Evolutionary conservation across 805 yeast species (phyloP).

Genomic region (Saturnispora dispora): DNA sequence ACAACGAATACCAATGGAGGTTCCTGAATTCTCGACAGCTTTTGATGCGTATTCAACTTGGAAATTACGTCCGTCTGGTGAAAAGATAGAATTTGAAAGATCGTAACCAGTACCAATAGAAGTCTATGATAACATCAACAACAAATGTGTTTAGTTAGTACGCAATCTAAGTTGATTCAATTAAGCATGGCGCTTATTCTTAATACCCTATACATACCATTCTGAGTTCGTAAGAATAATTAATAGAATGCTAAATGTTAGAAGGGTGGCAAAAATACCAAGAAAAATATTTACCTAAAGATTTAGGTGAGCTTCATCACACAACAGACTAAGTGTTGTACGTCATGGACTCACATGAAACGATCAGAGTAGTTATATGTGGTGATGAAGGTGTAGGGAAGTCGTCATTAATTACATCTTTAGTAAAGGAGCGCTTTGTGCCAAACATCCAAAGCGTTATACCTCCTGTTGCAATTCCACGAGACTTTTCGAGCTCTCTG

Average conservation of each 20-base stretch:
- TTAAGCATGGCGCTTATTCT: not conserved
- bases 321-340: not conserved
- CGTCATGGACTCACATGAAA: slow-evolving; percentile 27
- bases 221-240: not conserved
- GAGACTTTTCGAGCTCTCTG: slow-evolving; percentile 51
- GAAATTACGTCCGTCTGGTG: slow-evolving; percentile 89
- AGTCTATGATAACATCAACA: slow-evolving; percentile 31
- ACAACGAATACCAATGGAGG: slow-evolving; percentile 87
- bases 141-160: not conserved
- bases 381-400: slow-evolving; percentile 94
- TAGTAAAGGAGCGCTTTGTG: slow-evolving; percentile 74
- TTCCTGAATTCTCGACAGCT: slow-evolving; percentile 96
- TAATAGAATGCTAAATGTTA: not conserved
- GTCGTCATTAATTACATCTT: slow-evolving; percentile 65
- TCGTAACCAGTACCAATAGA: slow-evolving; percentile 99
- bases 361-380: slow-evolving; percentile 77
- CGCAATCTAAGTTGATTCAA: not conserved
- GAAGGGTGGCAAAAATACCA: not conserved
- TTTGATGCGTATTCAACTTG: slow-evolving; percentile 97
- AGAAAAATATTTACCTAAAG: not conserved
- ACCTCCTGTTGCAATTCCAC: slow-evolving; percentile 79
- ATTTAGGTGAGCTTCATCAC: not conserved
- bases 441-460: slow-evolving; percentile 69
- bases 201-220: not conserved
- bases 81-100: slow-evolving; percentile 90